Base-by-base conservation (phyloP, 768 basidiomycete genomes). In the Pleurotus sapidus region DNA sequence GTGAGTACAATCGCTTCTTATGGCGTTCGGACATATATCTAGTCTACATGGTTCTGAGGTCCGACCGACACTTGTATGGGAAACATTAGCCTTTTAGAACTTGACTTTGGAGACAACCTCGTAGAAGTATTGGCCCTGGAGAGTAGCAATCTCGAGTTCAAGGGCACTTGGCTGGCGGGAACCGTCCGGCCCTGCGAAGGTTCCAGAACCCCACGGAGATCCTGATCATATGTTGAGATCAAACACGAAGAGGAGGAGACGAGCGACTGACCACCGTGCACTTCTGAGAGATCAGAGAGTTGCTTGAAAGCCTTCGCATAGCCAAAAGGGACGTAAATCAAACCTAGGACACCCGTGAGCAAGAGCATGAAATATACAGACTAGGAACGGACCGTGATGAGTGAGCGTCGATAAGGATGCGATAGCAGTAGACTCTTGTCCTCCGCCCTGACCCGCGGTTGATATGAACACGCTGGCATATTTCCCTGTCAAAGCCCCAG, bases 201-300 rank as follows among this genome's bases (percentile, higher is more conserved):
- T 88, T 46, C 88, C 90, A n/a, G 89, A 85, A 61, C 92, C 92
- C 83, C 86, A 95, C 0, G 92, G 81, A 17, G 87, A 87, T 46
- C 89, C 89, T 87, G 55, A 30, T 50, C 8, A 9, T 2, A 40
- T 30, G 2, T 62, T 18, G 17, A 49, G 39, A 53, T 37, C 12
- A 55, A 5, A 12, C 14, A 11, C 24, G 24, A 49, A 27, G 30
- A 50, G n/a, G 34, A 15, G 18, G 15, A 4, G 24, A 55, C 3
- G 17, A 49, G n/a, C 70, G 15, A 72, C 80, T 20, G 67, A 84
- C 87, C 86, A 60, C 87, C 88, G 56, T 80, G 85, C 34, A 81
- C 79, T 66, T 87, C 86, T 0, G 51, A 56, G 25, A 83, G 7
- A 65, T 76, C 78, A 5, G 75, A 63, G 39, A 77, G 60, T 51